phyloP scores from a whole-genome alignment of 768 basidiomycete genomes.

The Russula abietina region DNA sequence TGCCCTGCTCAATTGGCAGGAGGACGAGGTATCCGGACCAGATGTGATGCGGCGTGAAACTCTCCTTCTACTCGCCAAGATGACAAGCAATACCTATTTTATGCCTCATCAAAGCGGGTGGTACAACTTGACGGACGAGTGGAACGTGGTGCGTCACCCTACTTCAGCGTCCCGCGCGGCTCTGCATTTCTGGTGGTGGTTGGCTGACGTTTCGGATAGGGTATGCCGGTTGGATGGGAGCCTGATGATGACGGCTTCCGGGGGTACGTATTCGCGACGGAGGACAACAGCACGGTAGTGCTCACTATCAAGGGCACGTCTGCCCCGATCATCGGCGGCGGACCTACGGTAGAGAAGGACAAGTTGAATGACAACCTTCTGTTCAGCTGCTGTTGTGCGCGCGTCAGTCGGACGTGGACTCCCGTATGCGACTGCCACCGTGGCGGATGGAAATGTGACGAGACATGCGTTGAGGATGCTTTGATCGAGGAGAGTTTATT shows the following conservation, averaged over 20 bases:
- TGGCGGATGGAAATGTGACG: conserved; percentile 69
- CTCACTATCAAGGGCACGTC: conserved; percentile 94
- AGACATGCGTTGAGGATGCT: conserved; percentile 72
- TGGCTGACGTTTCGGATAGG: conserved; percentile 34
- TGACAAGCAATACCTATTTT: conserved; percentile 90
- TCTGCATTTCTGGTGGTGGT: neutral
- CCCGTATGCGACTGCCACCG: conserved; percentile 87
- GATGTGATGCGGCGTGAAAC: conserved; percentile 73
- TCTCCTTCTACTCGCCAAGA: conserved; percentile 81
- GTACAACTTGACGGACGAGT: conserved; percentile 68
- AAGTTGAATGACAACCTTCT: conserved; percentile 91
- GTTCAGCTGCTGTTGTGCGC: conserved; percentile 94
- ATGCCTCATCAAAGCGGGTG: conserved; percentile 55
- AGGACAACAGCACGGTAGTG: conserved; percentile 82
- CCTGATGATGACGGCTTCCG: conserved; percentile 82
- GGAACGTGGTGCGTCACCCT: conserved; percentile 45
- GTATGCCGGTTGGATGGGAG: conserved; percentile 83
- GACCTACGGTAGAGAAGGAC: conserved; percentile 82
- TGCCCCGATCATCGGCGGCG: conserved; percentile 64
- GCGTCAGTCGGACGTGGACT: conserved; percentile 88
- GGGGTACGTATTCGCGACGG: conserved; percentile 84
- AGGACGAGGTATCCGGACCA: conserved; percentile 65
- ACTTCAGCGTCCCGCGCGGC: neutral
- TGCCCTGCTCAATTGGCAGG: conserved; percentile 60
- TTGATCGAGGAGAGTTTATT: conserved; percentile 80